Percentiles rank a stretch among this genome's conserved stretches.
Conservation (phyloP, 805 yeast genomes). For the Starmera pachycereana region DNA sequence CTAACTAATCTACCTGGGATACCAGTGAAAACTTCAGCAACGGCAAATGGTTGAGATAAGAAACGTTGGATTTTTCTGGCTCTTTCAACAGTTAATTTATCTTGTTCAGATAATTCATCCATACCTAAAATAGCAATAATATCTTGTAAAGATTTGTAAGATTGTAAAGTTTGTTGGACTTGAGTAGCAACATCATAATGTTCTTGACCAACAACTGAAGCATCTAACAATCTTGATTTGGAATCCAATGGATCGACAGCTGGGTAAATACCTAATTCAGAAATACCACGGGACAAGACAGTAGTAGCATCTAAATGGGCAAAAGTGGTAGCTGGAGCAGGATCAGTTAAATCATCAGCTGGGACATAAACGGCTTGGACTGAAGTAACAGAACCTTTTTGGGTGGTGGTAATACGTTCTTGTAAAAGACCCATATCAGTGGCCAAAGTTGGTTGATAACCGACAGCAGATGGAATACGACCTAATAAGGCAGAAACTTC, state of each 20-base stretch:
- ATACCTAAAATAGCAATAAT: conserved; percentile 99
- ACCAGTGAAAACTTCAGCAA: conserved; percentile 99
- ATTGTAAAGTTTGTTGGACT: conserved; percentile 98
- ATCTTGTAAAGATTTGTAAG: conserved; percentile 99
- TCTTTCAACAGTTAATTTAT: conserved; percentile 99
- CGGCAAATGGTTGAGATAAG: conserved; percentile 99
- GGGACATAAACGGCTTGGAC: conserved; percentile 99
- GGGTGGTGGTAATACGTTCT: conserved; percentile 99
- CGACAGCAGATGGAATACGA: conserved; percentile 99
- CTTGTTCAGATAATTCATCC: conserved; percentile 99
- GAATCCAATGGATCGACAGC: conserved; percentile 99
- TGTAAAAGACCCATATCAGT: conserved; percentile 99
- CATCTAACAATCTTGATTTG: conserved; percentile 97
- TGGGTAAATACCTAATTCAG: conserved; percentile 99
- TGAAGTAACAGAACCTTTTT: conserved; percentile 99
- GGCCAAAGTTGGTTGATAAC: conserved; percentile 99
- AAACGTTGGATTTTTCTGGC: conserved; percentile 99
- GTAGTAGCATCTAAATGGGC: conserved; percentile 99
- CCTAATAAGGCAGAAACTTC: conserved; percentile 99
- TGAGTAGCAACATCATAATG: conserved; percentile 91
- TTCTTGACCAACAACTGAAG: conserved; percentile 95
- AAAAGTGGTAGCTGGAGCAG: conserved; percentile 99
- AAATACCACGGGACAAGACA: conserved; percentile 98
- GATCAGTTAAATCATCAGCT: conserved; percentile 99
- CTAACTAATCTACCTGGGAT: conserved; percentile 96